Evolutionary conservation across 805 yeast species (phyloP).

Genomic region (Candida maris): DNA sequence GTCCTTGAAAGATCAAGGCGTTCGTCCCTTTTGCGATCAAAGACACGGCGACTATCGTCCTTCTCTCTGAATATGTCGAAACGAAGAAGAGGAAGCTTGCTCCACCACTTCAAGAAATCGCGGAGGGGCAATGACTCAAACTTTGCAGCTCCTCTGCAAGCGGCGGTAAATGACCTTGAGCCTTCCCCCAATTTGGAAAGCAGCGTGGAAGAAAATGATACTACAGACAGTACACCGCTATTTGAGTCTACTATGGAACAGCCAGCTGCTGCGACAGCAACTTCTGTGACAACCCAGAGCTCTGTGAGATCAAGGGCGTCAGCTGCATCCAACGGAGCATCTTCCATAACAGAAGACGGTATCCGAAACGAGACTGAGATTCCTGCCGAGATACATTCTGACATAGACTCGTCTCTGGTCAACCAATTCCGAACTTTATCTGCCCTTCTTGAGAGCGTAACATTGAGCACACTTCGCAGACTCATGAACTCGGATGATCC

Average conservation of each 20-base stretch:
- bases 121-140: not conserved
- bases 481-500: conserved; percentile 14
- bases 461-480: conserved; percentile 24
- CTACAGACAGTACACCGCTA: no score
- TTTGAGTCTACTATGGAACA: no score
- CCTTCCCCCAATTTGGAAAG: no score
- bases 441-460: conserved; percentile 24
- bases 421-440: conserved; percentile 27
- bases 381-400: no score
- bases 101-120: conserved; percentile 8
- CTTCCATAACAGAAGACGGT: conserved; percentile 4
- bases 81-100: conserved; percentile 9
- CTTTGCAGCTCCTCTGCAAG: no score
- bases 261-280: conserved; percentile 1
- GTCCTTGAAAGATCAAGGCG: no score
- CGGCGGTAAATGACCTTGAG: no score
- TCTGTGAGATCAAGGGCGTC: not conserved
- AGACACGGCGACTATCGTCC: conserved; percentile 16
- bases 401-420: conserved; percentile 13
- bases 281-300: conserved; percentile 2
- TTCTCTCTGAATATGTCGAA: conserved; percentile 6
- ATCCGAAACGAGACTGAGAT: conserved; percentile 6
- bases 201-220: no score
- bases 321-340: conserved; percentile 1
- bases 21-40: no score